Percentiles rank a stretch among this genome's conserved stretches.
phyloP scores from a whole-genome alignment of 169 alveolate species.

The Plasmodium sp. region DNA sequence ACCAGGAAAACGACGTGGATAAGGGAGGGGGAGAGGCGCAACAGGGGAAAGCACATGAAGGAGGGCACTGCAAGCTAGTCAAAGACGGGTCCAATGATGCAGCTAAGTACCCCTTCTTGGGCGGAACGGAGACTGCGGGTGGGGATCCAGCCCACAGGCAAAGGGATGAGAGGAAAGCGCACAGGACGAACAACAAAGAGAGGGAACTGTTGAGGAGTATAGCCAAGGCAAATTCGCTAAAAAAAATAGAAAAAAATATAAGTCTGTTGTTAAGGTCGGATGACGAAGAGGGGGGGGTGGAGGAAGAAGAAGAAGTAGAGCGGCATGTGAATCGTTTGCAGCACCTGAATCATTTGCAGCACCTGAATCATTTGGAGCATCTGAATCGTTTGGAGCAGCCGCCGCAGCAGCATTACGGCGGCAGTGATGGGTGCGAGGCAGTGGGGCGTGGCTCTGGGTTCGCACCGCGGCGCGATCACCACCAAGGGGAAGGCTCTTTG shows the following conservation, averaged over 20 bases:
- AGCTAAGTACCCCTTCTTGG: neutral
- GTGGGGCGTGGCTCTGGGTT: neutral
- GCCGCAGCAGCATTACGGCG: neutral
- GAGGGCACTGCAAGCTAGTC: neutral
- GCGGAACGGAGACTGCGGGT: neutral
- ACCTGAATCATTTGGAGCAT: neutral
- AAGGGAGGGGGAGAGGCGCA: neutral
- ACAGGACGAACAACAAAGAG: neutral
- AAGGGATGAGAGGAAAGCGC: neutral
- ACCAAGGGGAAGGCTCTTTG: neutral
- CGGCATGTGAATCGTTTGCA: neutral
- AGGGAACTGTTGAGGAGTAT: conserved; percentile 27
- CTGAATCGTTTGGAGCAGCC: neutral
- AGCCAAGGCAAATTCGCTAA: conserved; percentile 36
- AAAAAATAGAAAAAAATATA: conserved; percentile 61
- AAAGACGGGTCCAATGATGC: neutral
- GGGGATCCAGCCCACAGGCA: neutral
- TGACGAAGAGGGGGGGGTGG: conserved; percentile 7
- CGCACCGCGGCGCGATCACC: neutral
- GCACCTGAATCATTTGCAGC: neutral
- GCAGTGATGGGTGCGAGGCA: neutral
- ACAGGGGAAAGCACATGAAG: neutral
- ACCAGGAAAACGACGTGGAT: neutral
- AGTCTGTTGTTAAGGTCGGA: conserved; percentile 28
- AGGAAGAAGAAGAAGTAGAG: neutral